Evolutionary conservation across 1,284 basidiomycete species (phyloP), one percentile per base, ranked within the genome.

Genomic region (Caloboletus firmus): DNA sequence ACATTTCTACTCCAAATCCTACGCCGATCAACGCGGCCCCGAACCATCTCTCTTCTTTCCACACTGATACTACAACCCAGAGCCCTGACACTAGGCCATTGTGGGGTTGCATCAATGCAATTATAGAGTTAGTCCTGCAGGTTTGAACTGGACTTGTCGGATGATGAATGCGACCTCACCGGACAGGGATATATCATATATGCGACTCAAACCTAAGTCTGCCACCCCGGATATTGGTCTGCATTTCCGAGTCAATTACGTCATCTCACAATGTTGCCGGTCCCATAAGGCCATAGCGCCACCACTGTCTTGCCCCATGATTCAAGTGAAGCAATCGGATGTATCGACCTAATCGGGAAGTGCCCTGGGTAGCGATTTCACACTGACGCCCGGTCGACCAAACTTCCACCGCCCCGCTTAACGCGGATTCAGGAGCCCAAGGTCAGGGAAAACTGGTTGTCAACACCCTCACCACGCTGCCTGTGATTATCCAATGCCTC

Each of bases 61-160:
- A 49, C 34, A 17, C 37, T 54, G n/a, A 47, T 54, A 22, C 28
- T 18, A 36, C 41, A 39, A 36, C 51, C 60, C 58, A 43, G 26
- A 48, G 30, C 63, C 58, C 61, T 64, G 43, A 28, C n/a, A n/a
- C 35, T 36, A 48, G 20, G 20, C 18, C 35, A 20, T 43, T 44
- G 37, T 32, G 58, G 44, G 40, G n/a, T 32, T 47, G 28, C 52
- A 59, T 60, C 56, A 47, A 45, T 34, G 20, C 50, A 51, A 60
- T 50, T 48, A 53, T 42, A 52, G 44, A 51, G 22, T 39, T 28
- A 30, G 46, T 30, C 42, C 44, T 31, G 37, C 41, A 45, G 41
- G 28, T 46, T 26, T 7, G 30, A 40, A 22, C 43, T 47, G 30
- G 37, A 40, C 9, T 45, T 24, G 24, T 36, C 34, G 9, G 18